Evolutionary conservation across 2,329 filamentous ascomycete genomes (phyloP), one percentile per base, ranked within the genome.

Genomic region (Scedosporium aurantiacum): DNA sequence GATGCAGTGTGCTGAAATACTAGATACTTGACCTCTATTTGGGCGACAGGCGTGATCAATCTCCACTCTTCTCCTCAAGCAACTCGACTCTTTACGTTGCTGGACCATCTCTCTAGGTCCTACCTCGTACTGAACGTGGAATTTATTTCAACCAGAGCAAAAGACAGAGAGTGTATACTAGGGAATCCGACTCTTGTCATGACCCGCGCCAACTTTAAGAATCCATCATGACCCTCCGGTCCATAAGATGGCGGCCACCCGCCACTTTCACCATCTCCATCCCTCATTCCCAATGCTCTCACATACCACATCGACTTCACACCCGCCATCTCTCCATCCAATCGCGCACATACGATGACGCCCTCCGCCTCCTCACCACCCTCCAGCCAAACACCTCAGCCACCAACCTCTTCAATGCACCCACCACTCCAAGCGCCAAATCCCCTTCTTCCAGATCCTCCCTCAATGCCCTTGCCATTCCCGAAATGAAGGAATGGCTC

Each of bases 401-500:
- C 63, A 80, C 77, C 6, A 71, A 73, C 18, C 76, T 82, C 55
- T 83, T 83, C 67, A 71, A 74, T 54, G 69, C 65, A 61, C 60
- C 67, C 45, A 32, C 61, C 43, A n/a, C 7, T 14, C 5, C 40
- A 63, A 40, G 12, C 61, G 27, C 66, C 4, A 60, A 58, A 5
- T 61, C 60, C 3, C 12, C 88, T 45, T 74, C 79, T 27, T 80
- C 83, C 64, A 71, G 41, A 65, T 61, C 61, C 3, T 63, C 71
- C 41, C 75, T 89, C 75, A 95, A 96, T 69, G 79, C 86, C 57
- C 79, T 79, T 61, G 89, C 91, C 5, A 85, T 95, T 58, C 89
- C 90, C 0, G 90, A 96, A 71, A 93, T 94, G 82, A 76, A 86
- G 28, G 82, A 85, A 66, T 96, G 89, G 88, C 84, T 90, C 65